Conservation (phyloP, 2,329 filamentous ascomycete genomes). For the Parasarocladium wereldwijsianum region DNA sequence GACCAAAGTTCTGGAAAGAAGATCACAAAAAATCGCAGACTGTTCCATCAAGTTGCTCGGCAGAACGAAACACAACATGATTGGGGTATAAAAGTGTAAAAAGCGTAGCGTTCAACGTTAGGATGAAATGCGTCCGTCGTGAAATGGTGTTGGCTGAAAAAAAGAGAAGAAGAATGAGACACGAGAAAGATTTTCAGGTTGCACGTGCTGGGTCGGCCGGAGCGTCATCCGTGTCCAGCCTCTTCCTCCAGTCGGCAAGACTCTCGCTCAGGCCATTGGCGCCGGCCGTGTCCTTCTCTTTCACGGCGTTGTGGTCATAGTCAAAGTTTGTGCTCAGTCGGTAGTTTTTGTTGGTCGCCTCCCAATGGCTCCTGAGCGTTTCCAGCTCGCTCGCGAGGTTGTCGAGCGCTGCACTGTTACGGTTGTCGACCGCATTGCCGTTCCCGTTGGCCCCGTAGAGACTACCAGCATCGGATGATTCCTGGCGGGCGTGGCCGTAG, state of each 20-base stretch:
- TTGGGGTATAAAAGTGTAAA: no score
- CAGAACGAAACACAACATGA: no score
- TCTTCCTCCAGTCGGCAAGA: slow-evolving; percentile 66
- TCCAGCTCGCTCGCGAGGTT: slow-evolving; percentile 87
- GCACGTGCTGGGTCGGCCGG: no score
- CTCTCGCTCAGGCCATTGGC: slow-evolving; percentile 53
- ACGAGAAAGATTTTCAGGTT: no score
- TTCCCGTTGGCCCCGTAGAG: slow-evolving; percentile 41
- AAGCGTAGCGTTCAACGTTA: no score
- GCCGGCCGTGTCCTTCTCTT: slow-evolving; percentile 25
- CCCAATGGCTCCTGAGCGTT: slow-evolving; percentile 80
- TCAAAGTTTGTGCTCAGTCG: slow-evolving; percentile 81
- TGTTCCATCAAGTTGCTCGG: no score
- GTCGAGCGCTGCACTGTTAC: slow-evolving; percentile 61
- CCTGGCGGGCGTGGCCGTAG: slow-evolving; percentile 32
- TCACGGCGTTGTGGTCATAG: slow-evolving; percentile 44
- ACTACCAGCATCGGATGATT: slow-evolving; percentile 47
- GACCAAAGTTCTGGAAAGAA: no score
- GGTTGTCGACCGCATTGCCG: slow-evolving; percentile 32
- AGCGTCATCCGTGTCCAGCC: slow-evolving; percentile 49
- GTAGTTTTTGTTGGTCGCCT: slow-evolving; percentile 90
- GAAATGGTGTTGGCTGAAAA: no score
- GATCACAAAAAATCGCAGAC: no score
- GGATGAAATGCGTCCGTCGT: no score
- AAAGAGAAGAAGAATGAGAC: no score